Evolutionary conservation across 768 basidiomycete genomes (phyloP), one percentile per base, ranked within the genome.

Genomic region (Russula sp.): DNA sequence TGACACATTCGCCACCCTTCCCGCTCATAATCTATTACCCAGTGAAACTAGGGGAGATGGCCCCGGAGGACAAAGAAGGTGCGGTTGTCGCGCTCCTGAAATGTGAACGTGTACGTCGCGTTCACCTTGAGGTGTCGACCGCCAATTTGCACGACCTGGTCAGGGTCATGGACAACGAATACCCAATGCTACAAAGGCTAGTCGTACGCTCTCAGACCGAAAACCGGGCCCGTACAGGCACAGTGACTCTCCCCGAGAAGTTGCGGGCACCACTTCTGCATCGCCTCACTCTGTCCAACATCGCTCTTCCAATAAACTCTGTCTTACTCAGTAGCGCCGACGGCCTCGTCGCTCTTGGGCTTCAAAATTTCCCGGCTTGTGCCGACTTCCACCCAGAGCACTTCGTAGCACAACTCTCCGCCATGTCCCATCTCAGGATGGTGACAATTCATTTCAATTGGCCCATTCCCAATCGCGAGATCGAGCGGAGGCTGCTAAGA

Each of bases 1-100:
- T 62, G 47, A 27, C 9, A 3, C 37, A 55, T 9, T 61, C 53
- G 2, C 61, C 54, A 11, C 47, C 61, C 37, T 55, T 62, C 54
- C 61, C 61, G 11, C 47, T 62, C 39, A 35, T 56, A 37, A 18
- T 62, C 31, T 56, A 50, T 27, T 62, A 62, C 40, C 39, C 54
- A 6, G 34, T 1, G 31, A 54, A 39, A 4, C 22, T 9, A 11
- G 34, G 16, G 5, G 16, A n/a, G 2, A 35, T 40, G 37, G 14
- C 61, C 18, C 8, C n/a, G 1, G 20, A 48, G 6, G 61, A 62
- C 39, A 39, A 50, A 16, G 13, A 16, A 7, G 34, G 48, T 14
- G 27, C 20, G 3, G 0, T 34, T 4, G 35, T 55, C 27, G 53
- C 55, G 2, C 61, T 55, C 18, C 47, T 18, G 48, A 37, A 55